Evolutionary conservation across 208 protist genomes (phyloP).

Genomic region (Borovskyia barvae): DNA sequence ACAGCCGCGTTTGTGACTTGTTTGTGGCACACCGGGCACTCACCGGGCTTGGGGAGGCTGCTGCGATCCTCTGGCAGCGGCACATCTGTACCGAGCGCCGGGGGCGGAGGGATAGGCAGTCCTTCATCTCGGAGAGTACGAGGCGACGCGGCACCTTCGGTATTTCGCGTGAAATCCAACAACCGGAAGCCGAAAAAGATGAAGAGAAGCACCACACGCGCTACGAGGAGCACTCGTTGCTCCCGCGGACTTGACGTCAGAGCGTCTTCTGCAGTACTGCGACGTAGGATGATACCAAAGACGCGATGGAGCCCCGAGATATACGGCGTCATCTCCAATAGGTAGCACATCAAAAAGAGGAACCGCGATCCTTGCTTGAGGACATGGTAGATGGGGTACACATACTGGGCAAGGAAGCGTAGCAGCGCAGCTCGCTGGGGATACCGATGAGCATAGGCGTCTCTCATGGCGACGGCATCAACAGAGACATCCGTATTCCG

Average conservation of each 20-base stretch:
- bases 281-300: constrained; percentile 53
- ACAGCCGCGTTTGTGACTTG: constrained; percentile 69
- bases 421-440: constrained; percentile 38
- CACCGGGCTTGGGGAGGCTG: constrained; percentile 33
- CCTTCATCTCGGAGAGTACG: constrained; percentile 22
- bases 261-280: constrained; percentile 40
- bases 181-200: constrained; percentile 68
- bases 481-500: constrained; percentile 37
- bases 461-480: constrained; percentile 47
- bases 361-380: constrained; percentile 32
- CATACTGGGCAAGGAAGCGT: constrained; percentile 29
- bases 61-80: constrained; percentile 16
- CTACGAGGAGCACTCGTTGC: constrained; percentile 44
- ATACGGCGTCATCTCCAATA: constrained; percentile 75
- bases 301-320: constrained; percentile 48
- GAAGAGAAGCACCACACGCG: constrained; percentile 56
- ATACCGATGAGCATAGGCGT: constrained; percentile 39
- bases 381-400: constrained; percentile 61
- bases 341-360: constrained; percentile 52
- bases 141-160: constrained; percentile 14
- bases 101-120: constrained; percentile 65
- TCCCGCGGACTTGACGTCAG: constrained; percentile 35
- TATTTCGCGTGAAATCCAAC: constrained; percentile 47
- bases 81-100: constrained; percentile 59
- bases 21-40: constrained; percentile 65